Conservation (phyloP, 371 early-diverging fungal genomes). For the Catenaria anguillulae region DNA sequence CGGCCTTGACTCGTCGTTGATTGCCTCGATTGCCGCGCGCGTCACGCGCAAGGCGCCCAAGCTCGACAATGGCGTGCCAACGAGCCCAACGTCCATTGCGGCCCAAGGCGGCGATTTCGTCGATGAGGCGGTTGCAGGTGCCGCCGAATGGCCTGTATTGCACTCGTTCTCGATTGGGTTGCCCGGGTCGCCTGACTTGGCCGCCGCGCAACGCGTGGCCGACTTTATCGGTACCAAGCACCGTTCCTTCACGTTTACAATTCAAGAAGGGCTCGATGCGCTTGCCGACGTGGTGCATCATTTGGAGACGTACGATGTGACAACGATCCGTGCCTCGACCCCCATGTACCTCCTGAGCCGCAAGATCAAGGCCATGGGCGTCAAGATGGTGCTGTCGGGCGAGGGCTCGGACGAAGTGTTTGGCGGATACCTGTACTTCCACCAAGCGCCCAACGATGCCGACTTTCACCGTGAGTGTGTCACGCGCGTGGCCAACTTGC, state of each 20-base stretch:
- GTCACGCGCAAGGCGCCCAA: conserved; percentile 33
- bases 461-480: conserved; percentile 78
- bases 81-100: no score
- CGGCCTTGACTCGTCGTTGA: conserved; percentile 86
- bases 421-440: conserved; percentile 96
- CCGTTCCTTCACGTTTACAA: conserved; percentile 85
- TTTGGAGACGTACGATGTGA: conserved; percentile 96
- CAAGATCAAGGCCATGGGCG: conserved; percentile 92
- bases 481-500: conserved; percentile 78
- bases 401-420: conserved; percentile 94
- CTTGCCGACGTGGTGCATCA: conserved; percentile 87
- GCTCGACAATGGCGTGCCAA: no score
- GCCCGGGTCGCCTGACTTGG: conserved; percentile 82
- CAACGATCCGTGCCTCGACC: conserved; percentile 91
- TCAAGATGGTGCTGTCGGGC: conserved; percentile 95
- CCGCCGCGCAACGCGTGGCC: conserved; percentile 78
- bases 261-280: conserved; percentile 90
- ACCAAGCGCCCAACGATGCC: conserved; percentile 66
- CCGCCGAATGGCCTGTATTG: conserved; percentile 56
- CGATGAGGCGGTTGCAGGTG: conserved; percentile 3
- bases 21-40: conserved; percentile 80
- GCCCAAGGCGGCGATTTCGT: no score
- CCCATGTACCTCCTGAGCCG: conserved; percentile 92
- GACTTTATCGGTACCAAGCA: conserved; percentile 77
- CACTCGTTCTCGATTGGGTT: conserved; percentile 94